phyloP scores from a whole-genome alignment of 371 early-diverging fungal genomes.

The Syncephalis fuscata region DNA sequence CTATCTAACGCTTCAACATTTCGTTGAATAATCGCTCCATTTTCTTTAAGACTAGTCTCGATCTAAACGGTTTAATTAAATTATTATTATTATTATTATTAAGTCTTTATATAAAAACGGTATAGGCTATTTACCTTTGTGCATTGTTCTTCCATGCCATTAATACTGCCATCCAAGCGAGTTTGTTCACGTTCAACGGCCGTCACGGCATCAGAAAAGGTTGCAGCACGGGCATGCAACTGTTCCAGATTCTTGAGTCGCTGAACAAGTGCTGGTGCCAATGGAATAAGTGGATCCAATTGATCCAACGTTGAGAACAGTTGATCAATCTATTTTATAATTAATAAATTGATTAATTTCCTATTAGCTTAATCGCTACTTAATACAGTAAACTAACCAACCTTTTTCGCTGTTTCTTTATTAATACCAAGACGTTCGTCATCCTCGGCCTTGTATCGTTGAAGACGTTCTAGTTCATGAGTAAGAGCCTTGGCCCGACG shows the following conservation, averaged over 20 bases:
- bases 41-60: slow-evolving; percentile 40
- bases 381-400: neutral
- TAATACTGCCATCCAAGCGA: neutral
- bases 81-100: too few relatives aligned
- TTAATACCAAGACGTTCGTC: too few relatives aligned
- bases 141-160: slow-evolving; percentile 3
- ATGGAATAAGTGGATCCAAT: slow-evolving; percentile 58
- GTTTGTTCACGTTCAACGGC: neutral
- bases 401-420: too few relatives aligned
- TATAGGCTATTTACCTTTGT: slow-evolving; percentile 17
- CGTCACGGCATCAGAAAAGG: neutral
- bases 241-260: slow-evolving; percentile 63
- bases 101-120: too few relatives aligned
- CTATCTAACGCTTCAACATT: slow-evolving; percentile 52
- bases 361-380: too few relatives aligned
- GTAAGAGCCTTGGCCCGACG: slow-evolving; percentile 48
- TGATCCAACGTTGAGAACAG: slow-evolving; percentile 52
- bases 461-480: slow-evolving; percentile 57
- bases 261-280: slow-evolving; percentile 63
- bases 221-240: slow-evolving; percentile 26
- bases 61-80: slow-evolving; percentile 16
- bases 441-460: slow-evolving; percentile 42
- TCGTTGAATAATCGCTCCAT: slow-evolving; percentile 35
- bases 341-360: too few relatives aligned
- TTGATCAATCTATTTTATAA: slow-evolving; percentile 51